phyloP scores from a whole-genome alignment of 2,329 filamentous ascomycete species.

The Verticillium isaacii region DNA sequence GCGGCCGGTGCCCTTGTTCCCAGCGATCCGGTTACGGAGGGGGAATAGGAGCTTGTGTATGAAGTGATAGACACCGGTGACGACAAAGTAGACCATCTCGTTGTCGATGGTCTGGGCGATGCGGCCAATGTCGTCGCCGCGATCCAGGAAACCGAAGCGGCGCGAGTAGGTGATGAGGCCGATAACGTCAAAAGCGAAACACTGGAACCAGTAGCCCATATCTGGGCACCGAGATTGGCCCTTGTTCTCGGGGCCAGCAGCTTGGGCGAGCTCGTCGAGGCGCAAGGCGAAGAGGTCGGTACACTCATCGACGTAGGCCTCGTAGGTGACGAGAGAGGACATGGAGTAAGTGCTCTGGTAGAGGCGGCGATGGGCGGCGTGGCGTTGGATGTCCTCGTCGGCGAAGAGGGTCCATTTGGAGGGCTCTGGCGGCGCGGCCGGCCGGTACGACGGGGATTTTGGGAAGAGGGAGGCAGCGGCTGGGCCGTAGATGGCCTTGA shows the following conservation, averaged over 20 bases:
- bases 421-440: slow-evolving; percentile 15
- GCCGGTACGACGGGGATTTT: slow-evolving; percentile 27
- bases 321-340: slow-evolving; percentile 41
- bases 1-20: slow-evolving; percentile 17
- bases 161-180: slow-evolving; percentile 39
- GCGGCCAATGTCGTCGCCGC: slow-evolving; percentile 36
- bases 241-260: background rate
- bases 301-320: slow-evolving; percentile 43
- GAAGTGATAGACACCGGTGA: slow-evolving; percentile 15
- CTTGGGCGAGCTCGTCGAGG: slow-evolving; percentile 29
- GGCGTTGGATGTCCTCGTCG: slow-evolving; percentile 24
- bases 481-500: slow-evolving; percentile 28
- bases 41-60: slow-evolving; percentile 13
- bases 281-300: slow-evolving; percentile 31
- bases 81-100: background rate
- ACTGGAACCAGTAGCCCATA: slow-evolving; percentile 37
- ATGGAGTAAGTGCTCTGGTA: slow-evolving; percentile 41
- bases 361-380: slow-evolving; percentile 30
- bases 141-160: slow-evolving; percentile 38
- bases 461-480: slow-evolving; percentile 16
- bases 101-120: slow-evolving; percentile 27
- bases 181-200: slow-evolving; percentile 46
- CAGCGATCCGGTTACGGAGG: slow-evolving; percentile 16
- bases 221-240: slow-evolving; percentile 24
- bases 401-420: slow-evolving; percentile 21